Base-by-base conservation (phyloP, 2,329 filamentous ascomycete species). In the Epichloe baconii region DNA sequence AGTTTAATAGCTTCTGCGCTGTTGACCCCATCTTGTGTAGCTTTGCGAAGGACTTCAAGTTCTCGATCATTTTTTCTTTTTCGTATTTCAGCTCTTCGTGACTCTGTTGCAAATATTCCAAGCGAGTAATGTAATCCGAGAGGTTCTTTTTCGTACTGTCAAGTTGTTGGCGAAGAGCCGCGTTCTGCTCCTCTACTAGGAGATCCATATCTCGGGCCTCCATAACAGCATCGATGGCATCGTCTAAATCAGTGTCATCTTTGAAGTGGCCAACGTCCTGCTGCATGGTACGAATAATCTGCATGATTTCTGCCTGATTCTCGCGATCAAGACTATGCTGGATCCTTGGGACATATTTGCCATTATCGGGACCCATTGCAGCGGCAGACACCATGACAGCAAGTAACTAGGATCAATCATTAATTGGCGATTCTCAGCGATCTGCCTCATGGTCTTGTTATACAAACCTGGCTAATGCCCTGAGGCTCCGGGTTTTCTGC, bases 1-100 rank as follows among this genome's bases (percentile, higher is more conserved):
- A 73, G 66, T 66, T 71, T 70, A 55, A 80, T 74, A 47, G 74
- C 68, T 50, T 75, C 71, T 21, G 69, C 74, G 62, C 69, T 77
- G 64, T 70, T 71, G 64, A 71, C 67, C 62, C 79, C 68, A 69
- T 78, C 67, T 65, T 71, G 57, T 63, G 72, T 68, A 68, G 78
- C 65, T 58, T 73, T 70, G 57, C 71, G 63, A 48, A 77, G 62
- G 50, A 76, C 65, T 61, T 74, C 73, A 8, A 76, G 71, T 61
- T 79, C 75, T 35, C 72, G 68, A 50, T 78, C 73, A 42, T 79
- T 71, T 57, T 75, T 53, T 79, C 75, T 49, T 82, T 79, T 59
- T 85, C 74, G 46, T 77, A 75, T 58, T 84, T 78, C 44, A 86
- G 67, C 56, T 81, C 78, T 55, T 88, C 82, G 55, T 87, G 74